Conservation (phyloP, 1,284 basidiomycete genomes). For the Melampsora americana region DNA sequence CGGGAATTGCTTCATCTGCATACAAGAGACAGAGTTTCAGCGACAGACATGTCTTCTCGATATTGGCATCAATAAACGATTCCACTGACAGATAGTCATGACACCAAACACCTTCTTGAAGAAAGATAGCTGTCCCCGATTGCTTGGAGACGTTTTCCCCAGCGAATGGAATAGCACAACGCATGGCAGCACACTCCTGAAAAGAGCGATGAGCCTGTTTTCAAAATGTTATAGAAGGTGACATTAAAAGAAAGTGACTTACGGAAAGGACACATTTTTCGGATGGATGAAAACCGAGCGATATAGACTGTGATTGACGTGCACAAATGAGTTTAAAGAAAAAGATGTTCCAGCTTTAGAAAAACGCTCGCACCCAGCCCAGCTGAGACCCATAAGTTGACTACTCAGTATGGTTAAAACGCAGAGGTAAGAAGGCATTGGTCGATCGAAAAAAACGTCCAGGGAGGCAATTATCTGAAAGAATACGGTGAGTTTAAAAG, state of each 20-base stretch:
- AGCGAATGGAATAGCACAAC: constrained; percentile 37
- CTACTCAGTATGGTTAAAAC: constrained; percentile 25
- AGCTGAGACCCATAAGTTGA: constrained; percentile 34
- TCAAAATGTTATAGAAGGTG: background rate
- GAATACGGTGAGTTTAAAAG: background rate
- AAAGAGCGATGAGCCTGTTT: background rate
- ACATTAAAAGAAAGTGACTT: background rate
- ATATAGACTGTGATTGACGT: constrained; percentile 17
- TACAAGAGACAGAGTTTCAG: background rate
- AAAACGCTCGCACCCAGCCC: constrained; percentile 32
- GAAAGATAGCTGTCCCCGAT: background rate
- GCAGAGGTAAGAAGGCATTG: background rate
- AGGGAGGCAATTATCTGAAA: constrained; percentile 25
- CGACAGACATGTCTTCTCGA: background rate
- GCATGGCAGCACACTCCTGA: constrained; percentile 35
- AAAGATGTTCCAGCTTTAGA: background rate
- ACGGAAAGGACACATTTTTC: constrained; percentile 30
- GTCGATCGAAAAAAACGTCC: constrained; percentile 35
- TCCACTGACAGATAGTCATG: constrained; percentile 31
- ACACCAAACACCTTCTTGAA: constrained; percentile 30
- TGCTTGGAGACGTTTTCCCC: background rate
- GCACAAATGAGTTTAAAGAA: background rate
- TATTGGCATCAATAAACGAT: background rate
- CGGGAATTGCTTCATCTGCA: constrained; percentile 19
- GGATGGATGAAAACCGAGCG: constrained; percentile 32